These are phyloP conservation scores for Biscogniauxia marginata DNA, from an alignment of 2,329 filamentous ascomycete species.

Conservation along the genomic window DNA sequence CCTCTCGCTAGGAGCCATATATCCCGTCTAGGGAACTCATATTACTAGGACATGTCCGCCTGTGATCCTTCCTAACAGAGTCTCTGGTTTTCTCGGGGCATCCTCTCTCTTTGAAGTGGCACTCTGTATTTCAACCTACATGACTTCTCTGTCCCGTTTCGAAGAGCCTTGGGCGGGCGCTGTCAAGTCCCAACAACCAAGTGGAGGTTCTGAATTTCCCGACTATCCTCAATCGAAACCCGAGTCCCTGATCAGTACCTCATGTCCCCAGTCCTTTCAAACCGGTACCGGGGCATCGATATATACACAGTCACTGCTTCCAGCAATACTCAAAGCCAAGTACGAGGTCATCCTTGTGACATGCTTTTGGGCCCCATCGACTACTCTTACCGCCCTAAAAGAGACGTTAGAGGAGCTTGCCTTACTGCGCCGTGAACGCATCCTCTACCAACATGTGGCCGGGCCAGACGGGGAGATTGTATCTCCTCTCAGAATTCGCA, in stretches of 20 bases:
- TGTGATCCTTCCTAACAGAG: too few species aligned
- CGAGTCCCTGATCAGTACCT: constrained; percentile 48
- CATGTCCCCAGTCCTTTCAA: constrained; percentile 46
- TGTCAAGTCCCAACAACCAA: constrained; percentile 7
- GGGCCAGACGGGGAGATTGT: constrained; percentile 10
- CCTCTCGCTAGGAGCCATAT: too few species aligned
- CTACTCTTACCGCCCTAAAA: constrained; percentile 56
- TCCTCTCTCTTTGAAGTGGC: background rate
- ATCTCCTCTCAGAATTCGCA: constrained; percentile 56
- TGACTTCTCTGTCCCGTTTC: constrained; percentile 21
- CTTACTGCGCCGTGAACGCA: constrained; percentile 37
- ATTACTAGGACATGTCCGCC: too few species aligned
- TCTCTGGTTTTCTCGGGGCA: too few species aligned
- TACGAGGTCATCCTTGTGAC: constrained; percentile 73
- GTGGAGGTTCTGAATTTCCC: constrained; percentile 42
- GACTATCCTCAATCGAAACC: constrained; percentile 45
- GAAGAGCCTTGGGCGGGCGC: constrained; percentile 24
- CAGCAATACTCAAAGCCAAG: constrained; percentile 59
- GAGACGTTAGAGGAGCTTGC: constrained; percentile 61
- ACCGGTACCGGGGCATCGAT: constrained; percentile 59
- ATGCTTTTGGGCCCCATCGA: constrained; percentile 76
- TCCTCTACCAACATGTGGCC: constrained; percentile 26
- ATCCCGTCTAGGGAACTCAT: too few species aligned
- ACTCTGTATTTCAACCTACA: constrained; percentile 2
- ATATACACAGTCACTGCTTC: constrained; percentile 54